Evolutionary conservation across 2,329 filamentous ascomycete species (phyloP).

Genomic region (Camillea tinctor): DNA sequence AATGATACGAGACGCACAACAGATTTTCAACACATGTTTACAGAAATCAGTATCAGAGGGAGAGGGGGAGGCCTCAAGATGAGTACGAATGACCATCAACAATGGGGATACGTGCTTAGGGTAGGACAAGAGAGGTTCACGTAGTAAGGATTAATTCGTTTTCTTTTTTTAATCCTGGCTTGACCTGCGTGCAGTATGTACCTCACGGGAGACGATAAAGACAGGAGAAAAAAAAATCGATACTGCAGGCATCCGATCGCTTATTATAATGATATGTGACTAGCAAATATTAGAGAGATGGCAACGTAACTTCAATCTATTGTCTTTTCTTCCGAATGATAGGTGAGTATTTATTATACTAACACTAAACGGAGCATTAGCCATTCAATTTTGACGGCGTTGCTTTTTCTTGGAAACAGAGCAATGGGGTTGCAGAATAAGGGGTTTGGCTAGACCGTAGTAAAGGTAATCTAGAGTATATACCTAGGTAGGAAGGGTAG

Average conservation of each 20-base stretch:
- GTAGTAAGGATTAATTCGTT: not conserved
- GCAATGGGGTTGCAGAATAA: too few relatives aligned
- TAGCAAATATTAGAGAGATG: not conserved
- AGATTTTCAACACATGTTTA: not conserved
- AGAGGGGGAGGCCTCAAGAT: too few relatives aligned
- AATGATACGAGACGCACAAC: slow-evolving; percentile 4
- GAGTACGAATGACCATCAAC: not conserved
- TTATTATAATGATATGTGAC: not conserved
- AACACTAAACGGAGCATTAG: too few relatives aligned
- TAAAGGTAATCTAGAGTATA: not conserved
- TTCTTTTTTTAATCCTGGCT: too few relatives aligned
- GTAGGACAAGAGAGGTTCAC: not conserved
- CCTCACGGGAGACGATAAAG: too few relatives aligned
- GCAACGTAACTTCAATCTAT: not conserved
- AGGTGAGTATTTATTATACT: too few relatives aligned
- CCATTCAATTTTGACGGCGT: too few relatives aligned
- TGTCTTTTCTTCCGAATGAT: too few relatives aligned
- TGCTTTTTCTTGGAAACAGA: too few relatives aligned
- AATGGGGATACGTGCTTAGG: not conserved
- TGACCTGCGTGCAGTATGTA: too few relatives aligned
- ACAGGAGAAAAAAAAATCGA: not conserved
- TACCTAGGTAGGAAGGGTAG: not conserved
- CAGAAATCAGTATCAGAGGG: too few relatives aligned
- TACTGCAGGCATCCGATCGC: not conserved
- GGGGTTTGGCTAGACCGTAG: not conserved